Percentiles rank a stretch among this genome's conserved stretches.
phyloP scores from a whole-genome alignment of 148 eudicot species.

The Rhododendron kiyosumense region DNA sequence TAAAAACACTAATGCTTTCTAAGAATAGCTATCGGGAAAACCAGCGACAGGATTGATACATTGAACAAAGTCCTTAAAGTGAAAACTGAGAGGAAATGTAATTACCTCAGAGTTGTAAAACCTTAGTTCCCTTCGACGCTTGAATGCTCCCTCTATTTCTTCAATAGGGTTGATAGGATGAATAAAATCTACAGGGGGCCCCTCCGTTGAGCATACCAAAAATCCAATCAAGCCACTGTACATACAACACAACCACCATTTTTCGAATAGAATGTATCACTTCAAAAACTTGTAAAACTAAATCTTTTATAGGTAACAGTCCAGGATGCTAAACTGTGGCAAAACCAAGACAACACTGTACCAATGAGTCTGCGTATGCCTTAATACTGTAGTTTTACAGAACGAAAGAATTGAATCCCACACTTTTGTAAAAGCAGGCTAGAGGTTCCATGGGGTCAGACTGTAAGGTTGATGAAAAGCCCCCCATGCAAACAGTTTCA shows the following conservation, averaged over 20 bases:
- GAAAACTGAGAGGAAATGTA: neutral
- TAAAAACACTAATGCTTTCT: neutral
- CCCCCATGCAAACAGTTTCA: neutral
- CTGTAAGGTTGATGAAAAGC: neutral
- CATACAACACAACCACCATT: slow-evolving; percentile 10
- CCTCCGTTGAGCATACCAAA: slow-evolving; percentile 79
- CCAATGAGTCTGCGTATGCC: neutral
- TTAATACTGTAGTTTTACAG: neutral
- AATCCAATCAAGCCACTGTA: slow-evolving; percentile 94
- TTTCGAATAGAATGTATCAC: neutral
- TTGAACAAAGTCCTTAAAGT: neutral
- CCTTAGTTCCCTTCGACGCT: slow-evolving; percentile 55
- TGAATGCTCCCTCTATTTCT: slow-evolving; percentile 74
- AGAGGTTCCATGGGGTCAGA: neutral
- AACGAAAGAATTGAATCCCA: neutral
- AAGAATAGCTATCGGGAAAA: neutral
- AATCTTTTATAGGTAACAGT: neutral
- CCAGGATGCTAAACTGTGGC: neutral
- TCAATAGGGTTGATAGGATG: slow-evolving; percentile 94
- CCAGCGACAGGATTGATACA: neutral
- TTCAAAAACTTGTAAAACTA: neutral
- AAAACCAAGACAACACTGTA: neutral
- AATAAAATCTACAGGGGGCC: slow-evolving; percentile 77
- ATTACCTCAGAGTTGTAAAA: slow-evolving; percentile 90
- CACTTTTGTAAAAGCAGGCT: neutral